Evolutionary conservation across 129 eudicot species (phyloP).

Genomic region (Chrysanthemum lavandulifolium): DNA sequence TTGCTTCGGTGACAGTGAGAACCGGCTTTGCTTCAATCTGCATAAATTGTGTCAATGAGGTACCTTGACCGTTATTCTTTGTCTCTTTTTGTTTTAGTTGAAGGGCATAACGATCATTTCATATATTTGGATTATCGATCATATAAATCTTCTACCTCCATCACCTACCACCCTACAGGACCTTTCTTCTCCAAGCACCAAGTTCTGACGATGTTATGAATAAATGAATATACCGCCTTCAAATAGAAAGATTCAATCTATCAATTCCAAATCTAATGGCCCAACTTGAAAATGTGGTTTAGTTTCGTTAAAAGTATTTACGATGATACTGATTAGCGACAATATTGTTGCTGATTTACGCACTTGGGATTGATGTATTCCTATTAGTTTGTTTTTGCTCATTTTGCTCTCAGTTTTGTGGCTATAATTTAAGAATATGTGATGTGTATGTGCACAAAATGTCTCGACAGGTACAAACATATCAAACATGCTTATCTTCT

Average conservation of each 20-base stretch:
- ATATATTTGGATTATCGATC: too few species aligned
- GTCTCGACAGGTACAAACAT: too few species aligned
- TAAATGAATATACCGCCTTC: constrained; percentile 18
- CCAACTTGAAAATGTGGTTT: not conserved
- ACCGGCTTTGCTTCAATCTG: too few species aligned
- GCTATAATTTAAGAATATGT: not conserved
- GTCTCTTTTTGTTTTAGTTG: too few species aligned
- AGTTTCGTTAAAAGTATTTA: not conserved
- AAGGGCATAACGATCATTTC: too few species aligned
- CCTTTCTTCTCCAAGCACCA: constrained; percentile 38
- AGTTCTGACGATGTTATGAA: not conserved
- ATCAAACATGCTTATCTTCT: too few species aligned
- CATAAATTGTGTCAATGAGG: too few species aligned
- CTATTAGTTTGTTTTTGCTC: not conserved
- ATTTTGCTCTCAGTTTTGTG: not conserved
- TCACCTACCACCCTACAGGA: not conserved
- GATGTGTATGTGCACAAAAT: too few species aligned
- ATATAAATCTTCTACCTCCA: too few species aligned
- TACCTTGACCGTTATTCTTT: too few species aligned
- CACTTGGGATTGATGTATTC: not conserved
- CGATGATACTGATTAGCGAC: not conserved
- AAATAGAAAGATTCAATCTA: not conserved
- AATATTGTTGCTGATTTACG: not conserved
- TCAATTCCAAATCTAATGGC: not conserved
- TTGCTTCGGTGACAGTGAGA: too few species aligned